Base-by-base conservation (phyloP, 257 asterid genomes). In the Solanum clarkiae region DNA sequence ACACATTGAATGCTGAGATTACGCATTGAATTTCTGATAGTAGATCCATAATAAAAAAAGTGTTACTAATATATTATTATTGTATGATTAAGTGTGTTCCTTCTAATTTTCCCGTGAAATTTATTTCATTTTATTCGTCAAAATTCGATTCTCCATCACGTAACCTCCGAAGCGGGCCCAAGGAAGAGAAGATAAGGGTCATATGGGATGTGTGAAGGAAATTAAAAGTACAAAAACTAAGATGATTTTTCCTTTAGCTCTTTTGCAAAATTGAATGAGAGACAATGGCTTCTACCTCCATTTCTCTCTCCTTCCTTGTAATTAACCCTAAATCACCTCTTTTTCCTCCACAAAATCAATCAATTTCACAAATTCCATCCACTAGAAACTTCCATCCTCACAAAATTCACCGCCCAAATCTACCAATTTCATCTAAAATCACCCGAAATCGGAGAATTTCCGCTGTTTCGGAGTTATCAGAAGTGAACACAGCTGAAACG, bases 401-500 rank as follows among this genome's bases (percentile, higher is more conserved):
- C 77, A 36, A 10, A 3, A 69, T 69, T 17, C 26, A 36, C 4
- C 4, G 1, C 51, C 53, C 26, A 40, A 10, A 40, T 70, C 54
- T 70, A 70, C 79, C 15, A 0, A 70, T 40, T 17, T 3, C 79
- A 70, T 18, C 16, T 8, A 70, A 40, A 70, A 40, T 18, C 0
- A 70, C 4, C 54, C 79, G 3, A 70, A 70, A 70, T 70, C 79
- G 26, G 8, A 40, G 53, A 70, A 40, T 70, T 6, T 40, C 51
- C 2, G 53, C 79, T 40, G 0, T 40, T 70, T 40, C 79, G 0
- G 49, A 70, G 8, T 0, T 69, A 4, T 36, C 77, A 16, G 77
- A 69, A 69, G 77, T 10, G 79, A 40, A 18, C 1, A 1, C 42
- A 55, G 90, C 68, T 74, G 93, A 90, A 54, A 88, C 14, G 82